Percentiles rank a stretch among this genome's conserved stretches.
These are phyloP conservation scores for Allium fistulosum DNA, from an alignment of 106 monocot genomes.

Conservation along the genomic window DNA sequence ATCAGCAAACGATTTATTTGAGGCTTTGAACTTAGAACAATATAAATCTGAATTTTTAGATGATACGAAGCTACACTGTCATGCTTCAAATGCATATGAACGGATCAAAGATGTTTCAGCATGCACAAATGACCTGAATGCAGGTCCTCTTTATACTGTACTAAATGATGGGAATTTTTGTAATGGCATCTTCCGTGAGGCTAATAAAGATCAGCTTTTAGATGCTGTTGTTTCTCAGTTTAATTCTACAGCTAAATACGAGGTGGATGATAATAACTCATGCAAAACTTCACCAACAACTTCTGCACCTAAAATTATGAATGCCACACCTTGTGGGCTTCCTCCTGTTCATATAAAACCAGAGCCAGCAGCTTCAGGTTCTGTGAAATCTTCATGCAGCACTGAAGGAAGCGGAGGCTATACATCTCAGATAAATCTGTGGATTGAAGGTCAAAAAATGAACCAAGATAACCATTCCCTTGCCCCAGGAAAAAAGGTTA, in stretches of 20 bases:
- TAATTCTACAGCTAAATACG: conserved; percentile 30
- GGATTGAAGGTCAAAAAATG: conserved; percentile 50
- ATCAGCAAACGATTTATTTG: conserved; percentile 55
- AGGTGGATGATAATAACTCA: conserved; percentile 32
- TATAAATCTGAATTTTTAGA: conserved; percentile 17
- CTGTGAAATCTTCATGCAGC: conserved; percentile 34
- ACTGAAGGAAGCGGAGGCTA: conserved; percentile 22
- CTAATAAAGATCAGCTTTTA: conserved; percentile 65
- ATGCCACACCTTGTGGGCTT: conserved; percentile 5
- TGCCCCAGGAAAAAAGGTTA: conserved; percentile 33
- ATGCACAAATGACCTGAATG: conserved; percentile 22
- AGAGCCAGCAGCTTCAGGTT: conserved; percentile 20
- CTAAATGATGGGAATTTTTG: conserved; percentile 22
- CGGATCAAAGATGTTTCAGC: conserved; percentile 22
- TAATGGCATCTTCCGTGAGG: conserved; percentile 34
- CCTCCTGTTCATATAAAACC: conserved; percentile 14
- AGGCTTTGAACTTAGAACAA: conserved; percentile 37
- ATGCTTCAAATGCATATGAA: conserved; percentile 8
- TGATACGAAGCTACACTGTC: conserved; percentile 7
- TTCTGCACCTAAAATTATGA: conserved; percentile 19
- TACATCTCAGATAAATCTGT: conserved; percentile 59
- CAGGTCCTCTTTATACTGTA: conserved; percentile 16
- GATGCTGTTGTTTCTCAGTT: conserved; percentile 82
- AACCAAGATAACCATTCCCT: conserved; percentile 29
- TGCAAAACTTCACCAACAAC: conserved; percentile 35